Evolutionary conservation across 371 early-diverging fungal genomes (phyloP), one percentile per base, ranked within the genome.

Genomic region (Cokeromyces recurvatus): DNA sequence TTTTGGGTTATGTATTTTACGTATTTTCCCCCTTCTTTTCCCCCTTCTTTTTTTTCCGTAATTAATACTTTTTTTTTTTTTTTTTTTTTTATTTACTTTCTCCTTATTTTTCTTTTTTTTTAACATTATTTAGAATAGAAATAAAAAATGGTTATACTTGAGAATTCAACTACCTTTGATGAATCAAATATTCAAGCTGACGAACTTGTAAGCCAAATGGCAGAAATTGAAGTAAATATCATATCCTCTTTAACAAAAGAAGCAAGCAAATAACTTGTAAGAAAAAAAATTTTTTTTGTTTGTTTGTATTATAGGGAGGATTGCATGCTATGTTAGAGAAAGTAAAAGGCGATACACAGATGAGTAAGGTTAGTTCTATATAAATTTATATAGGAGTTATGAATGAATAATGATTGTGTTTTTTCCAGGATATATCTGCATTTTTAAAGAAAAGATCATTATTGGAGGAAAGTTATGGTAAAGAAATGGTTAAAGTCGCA

Each of bases 381-480:
- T 40, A 4, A 0, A 3, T 40, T 0, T 3, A 39, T 2, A 24
- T 24, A 39, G n/a, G 7, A 3, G 17, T 16, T 20, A 11, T 15
- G 12, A 36, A 35, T 4, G n/a, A 9, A 19, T 17, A 4, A 19
- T n/a, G 17, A 4, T 16, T 16, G 37, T 16, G n/a, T 40, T 21
- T 7, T 41, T 41, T 23, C 0, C 51, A 77, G 82, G 82, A 81
- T 51, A 62, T 68, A 12, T 55, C 69, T n/a, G 43, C 53, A 2
- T 81, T 79, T 46, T 48, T 81, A 24, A 77, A 71, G 43, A 81
- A 81, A 38, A 68, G 82, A 23, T 78, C 82, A 2, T 63, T 65
- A n/a, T 63, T 81, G 34, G 82, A 81, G 53, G 82, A 81, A 48
- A 78, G 78, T 38, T 81, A 81, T 51, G 82, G 77, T 0, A 54